Base-by-base conservation (phyloP, 73 alveolate species). In the Paramecium pentaurelia region DNA sequence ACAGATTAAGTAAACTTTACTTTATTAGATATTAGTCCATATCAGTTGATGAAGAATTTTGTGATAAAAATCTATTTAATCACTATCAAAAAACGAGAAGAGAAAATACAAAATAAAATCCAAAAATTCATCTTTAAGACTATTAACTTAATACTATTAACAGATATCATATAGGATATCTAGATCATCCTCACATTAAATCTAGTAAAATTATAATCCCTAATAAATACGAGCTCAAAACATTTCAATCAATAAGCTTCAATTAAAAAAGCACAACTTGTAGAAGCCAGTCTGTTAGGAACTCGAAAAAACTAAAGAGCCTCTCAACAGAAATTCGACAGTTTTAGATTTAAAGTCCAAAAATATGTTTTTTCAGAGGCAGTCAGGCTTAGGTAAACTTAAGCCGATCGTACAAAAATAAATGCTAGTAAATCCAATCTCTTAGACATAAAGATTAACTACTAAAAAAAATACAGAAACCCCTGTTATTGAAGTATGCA, bases 181-280 rank as follows among this genome's bases (percentile, higher is more conserved):
- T 54, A 54, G 70, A 54, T n/a, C 70, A 54, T 54, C 47, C 84
- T 32, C 47, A 64, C 28, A 64, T 34, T 9, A 64, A 64, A 64
- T 64, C 84, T 64, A 64, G 84, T 64, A 64, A 64, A 28, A 64
- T 64, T 64, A 32, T 64, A 28, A 32, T 32, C 30, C 30, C 84
- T 64, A 64, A 64, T 64, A 64, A 64, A 64, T 64, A 64, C 84
- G 84, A 64, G 84, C 84, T 64, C 84, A 64, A 34, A 28, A 64
- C 84, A 64, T 64, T 64, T 32, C 84, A 64, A 32, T 64, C 42
- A 32, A 34, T 54, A 18, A 54, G 51, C 84, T 12, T 64, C 28
- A 64, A 64, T 32, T 34, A 28, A 28, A 64, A 27, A 64, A 64
- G 42, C 12, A 6, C 47, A 12, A 64, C 84, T 14, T 32, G 28